Evolutionary conservation across 1,284 basidiomycete species (phyloP).

Genomic region (Sanghuangporus weigelae): DNA sequence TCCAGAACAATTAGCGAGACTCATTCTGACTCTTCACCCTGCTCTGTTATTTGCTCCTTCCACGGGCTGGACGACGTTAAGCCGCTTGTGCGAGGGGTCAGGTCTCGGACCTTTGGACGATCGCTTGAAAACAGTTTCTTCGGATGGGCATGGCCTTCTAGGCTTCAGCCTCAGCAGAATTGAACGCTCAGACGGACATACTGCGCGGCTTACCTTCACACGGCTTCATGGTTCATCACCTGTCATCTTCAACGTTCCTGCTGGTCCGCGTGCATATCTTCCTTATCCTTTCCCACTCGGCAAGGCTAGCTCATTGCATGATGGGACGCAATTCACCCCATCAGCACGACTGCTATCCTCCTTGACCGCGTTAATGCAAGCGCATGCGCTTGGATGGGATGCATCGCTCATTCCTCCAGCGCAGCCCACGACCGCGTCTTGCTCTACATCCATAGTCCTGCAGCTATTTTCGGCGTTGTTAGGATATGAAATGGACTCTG

Average conservation of each 20-base stretch:
- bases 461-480: conserved; percentile 45
- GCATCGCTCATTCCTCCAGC: conserved; percentile 45
- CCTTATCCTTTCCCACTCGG: conserved; percentile 33
- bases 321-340: conserved; percentile 30
- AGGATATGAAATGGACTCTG: conserved; percentile 52
- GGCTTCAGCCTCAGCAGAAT: conserved; percentile 45
- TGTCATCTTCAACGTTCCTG: conserved; percentile 31
- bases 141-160: conserved; percentile 43
- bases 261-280: conserved; percentile 38
- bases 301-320: conserved; percentile 1
- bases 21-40: conserved; percentile 53
- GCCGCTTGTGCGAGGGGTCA: conserved; percentile 45
- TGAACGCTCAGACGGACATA: conserved; percentile 33
- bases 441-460: conserved; percentile 46
- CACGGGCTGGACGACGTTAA: conserved; percentile 56
- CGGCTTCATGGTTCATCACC: conserved; percentile 3
- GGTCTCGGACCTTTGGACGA: conserved; percentile 49
- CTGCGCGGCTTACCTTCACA: conserved; percentile 40
- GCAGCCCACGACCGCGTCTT: conserved; percentile 43
- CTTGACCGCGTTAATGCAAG: conserved; percentile 44
- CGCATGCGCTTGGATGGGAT: conserved; percentile 50
- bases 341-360: conserved; percentile 41
- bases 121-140: conserved; percentile 34
- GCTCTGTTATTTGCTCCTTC: conserved; percentile 47
- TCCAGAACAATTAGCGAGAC: conserved; percentile 44